Evolutionary conservation across 768 basidiomycete genomes (phyloP), one percentile per base, ranked within the genome.

Genomic region (Boletus rubroflammeus): DNA sequence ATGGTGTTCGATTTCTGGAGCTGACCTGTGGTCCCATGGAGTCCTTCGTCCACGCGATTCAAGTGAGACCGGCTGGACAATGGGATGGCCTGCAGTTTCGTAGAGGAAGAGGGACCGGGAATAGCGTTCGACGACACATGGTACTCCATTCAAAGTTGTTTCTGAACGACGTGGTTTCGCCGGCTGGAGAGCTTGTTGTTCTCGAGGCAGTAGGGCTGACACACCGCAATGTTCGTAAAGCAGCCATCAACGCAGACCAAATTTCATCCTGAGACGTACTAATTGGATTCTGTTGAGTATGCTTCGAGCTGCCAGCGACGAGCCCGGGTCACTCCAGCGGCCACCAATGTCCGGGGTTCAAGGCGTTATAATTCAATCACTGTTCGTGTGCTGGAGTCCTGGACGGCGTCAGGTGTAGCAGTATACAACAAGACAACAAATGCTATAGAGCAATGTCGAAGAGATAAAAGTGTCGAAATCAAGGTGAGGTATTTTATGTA

Each of bases 1-100:
- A 11, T 8, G 3, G 29, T 31, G n/a, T 26, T 23, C 19, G 21
- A 35, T 29, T 21, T 42, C 39, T 6, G 31, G 45, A 36, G 53
- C 60, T 44, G 17, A 66, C 67, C 67, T 34, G 46, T 31, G 25
- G 57, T 50, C 14, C 66, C 68, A 48, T 50, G 50, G 1, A 69
- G 64, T 10, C 58, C 66, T 55, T 65, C 59, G 26, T 55, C 61
- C 45, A 43, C 53, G 6, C 54, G 57, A 38, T 32, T 58, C 29
- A 63, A 29, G 57, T 67, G 56, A 29, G 61, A 46, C 43, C 64
- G 56, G n/a, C 47, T 59, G 19, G 59, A 43, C 9, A 62, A 32
- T 43, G 55, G 47, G 11, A 60, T 31, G 15, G 53, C 36, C 17
- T 46, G 56, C 23, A 6, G 17, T 49, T 49, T 58, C n/a, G 42